Base-by-base conservation (phyloP, 805 yeast genomes). In the Saccharomycopsis guyanensis region DNA sequence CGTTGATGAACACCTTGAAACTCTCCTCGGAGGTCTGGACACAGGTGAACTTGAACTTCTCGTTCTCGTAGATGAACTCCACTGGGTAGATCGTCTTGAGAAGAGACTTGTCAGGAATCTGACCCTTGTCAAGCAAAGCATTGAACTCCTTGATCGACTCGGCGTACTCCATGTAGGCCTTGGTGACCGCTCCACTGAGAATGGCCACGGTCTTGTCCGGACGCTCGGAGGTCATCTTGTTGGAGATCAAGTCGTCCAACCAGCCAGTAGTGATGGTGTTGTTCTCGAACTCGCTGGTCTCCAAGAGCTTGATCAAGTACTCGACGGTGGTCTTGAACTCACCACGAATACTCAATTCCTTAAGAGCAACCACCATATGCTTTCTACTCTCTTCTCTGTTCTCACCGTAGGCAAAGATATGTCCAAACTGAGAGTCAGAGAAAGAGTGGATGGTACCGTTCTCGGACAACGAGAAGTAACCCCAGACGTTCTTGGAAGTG, bases 341-440 rank as follows among this genome's bases (percentile, higher is more conserved):
- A 76, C 99, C 98, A 66, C 98, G 81, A 58, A 93, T 93, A 46
- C 95, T 83, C 57, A 93, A 77, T 66, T 93, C 98, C 65, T 91
- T 93, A 64, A 93, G 73, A 0, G 98, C 99, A 47, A 93, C 97
- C 53, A 93, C 96, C 98, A 93, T 93, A 61, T 94, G 96, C 66
- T 93, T 89, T 71, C 99, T 85, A 29, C 96, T 86, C 33, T 95
- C 95, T 66, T 86, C 94, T 70, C 99, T 84, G 63, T 89, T 91
- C 70, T 93, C 98, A 65, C 98, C 98, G 67, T 91, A 94, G 29
- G 99, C 97, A 65, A 93, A 93, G 53, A 93, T 93, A 66, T 93
- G 99, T 65, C 99, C 99, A 60, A 93, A 93, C 69, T 93, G 99
- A 47, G 98, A 91, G 66, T 93, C 99, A 25, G 96, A 84, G 70